Base-by-base conservation (phyloP, 2,329 filamentous ascomycete species). In the Spiromastix sp. region DNA sequence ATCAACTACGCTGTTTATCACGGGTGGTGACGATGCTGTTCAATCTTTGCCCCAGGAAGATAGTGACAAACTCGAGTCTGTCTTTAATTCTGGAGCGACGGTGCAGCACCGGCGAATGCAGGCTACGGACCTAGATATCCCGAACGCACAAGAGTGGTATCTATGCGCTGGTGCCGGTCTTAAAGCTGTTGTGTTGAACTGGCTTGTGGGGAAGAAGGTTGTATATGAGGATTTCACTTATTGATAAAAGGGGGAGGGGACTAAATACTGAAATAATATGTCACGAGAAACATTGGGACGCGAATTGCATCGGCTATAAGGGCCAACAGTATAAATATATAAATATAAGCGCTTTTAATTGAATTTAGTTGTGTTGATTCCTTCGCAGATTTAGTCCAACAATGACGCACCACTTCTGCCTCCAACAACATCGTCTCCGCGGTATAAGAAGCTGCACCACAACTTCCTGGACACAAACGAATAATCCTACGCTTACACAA, bases 1-100 rank as follows among this genome's bases (percentile, higher is more conserved):
- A 0, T 63, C 63, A 11, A 71, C 78, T 17, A 68, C 45, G 10
- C 44, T 91, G 1, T 91, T 82, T 45, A 56, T 89, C 4, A 86
- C 83, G 0, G 68, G 74, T 0, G 42, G 40, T 19, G 31, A 36
- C 8, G n/a, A 24, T 12, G 38, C 37, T 5, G 39, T 42, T 17
- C 36, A 18, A 32, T 36, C 30, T 2, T 36, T 49, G 1, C 42
- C 44, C 5, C 40, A 46, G 5, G 49, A 62, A 30, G 51, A 51
- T 11, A 58, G 70, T 34, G 59, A 64, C 27, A 56, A 56, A 21
- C 52, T 74, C 21, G 66, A 72, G 6, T 28, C 35, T 8, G 19
- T 45, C n/a, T 7, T 30, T 17, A 30, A 36, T 11, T 48, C 50
- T 26, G 49, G 55, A 20, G 58, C 55, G 1, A 43, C 38, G 3